Conservation (phyloP, 192 early-diverging fungal species). For the Backusella liffmaniae region DNA sequence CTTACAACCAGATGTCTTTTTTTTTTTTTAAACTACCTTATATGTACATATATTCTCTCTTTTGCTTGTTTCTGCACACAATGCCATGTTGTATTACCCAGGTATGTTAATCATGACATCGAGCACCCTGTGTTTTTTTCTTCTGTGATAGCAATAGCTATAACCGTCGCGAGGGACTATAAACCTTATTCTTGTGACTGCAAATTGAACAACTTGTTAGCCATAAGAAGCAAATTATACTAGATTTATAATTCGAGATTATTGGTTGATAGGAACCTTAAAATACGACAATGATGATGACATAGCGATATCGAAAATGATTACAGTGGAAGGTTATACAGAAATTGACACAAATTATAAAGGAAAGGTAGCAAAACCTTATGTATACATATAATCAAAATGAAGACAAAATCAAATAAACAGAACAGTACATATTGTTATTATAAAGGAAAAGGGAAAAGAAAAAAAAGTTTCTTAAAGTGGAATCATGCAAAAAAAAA, state of each 20-base stretch:
- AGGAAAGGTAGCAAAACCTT: no score
- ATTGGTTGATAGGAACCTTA: neutral
- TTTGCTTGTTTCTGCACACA: neutral
- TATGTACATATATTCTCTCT: no score
- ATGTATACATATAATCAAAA: no score
- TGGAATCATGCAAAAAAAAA: neutral
- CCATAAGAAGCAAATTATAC: conserved; percentile 5
- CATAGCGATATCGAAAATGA: neutral
- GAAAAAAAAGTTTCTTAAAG: neutral
- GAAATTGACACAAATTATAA: neutral
- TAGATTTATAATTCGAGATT: neutral
- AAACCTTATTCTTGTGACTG: neutral
- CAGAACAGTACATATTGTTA: no score
- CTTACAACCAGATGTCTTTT: no score
- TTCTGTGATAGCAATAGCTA: neutral
- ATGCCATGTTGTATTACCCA: neutral
- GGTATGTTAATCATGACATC: neutral
- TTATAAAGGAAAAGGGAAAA: neutral
- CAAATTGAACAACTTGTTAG: neutral
- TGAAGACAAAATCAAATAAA: no score
- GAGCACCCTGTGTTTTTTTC: neutral
- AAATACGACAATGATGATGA: neutral
- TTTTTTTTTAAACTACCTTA: no score
- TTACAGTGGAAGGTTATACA: neutral
- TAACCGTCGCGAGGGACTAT: neutral